Base-by-base conservation (phyloP, 371 early-diverging fungal species). In the Lichtheimia hyalospora region DNA sequence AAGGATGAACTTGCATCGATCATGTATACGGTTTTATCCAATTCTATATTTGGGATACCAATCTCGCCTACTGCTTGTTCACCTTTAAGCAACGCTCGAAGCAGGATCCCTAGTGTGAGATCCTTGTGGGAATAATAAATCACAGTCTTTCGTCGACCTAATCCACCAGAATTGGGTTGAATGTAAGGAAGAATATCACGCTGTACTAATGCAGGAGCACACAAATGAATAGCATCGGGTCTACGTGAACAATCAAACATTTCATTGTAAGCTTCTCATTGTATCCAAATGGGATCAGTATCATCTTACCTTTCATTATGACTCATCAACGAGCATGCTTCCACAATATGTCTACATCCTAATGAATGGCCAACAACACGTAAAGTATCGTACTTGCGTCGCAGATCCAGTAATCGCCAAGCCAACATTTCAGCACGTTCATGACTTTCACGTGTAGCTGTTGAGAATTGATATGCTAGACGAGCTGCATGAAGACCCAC, bases 321-420 rank as follows among this genome's bases (percentile, higher is more conserved):
- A 5, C 62, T 49, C 69, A 81, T 67, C 2, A 75, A 51, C 10
- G 71, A 61, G 48, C 77, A 74, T 0, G 81, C 81, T 61, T 77
- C 77, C 15, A 77, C 73, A 28, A 81, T 70, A 66, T 81, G 81
- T 42, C 77, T 54, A 58, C 81, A 81, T 2, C 81, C 81, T 5
- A 81, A 56, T 3, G 77, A 77, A 61, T 81, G 81, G 1, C 74
- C 75, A 1, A 81, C 77, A 3, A 81, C 68, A 23, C 81, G 60
- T 10, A 81, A 41, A n/a, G 67, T 69, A 1, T 75, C 74, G 57
- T 81, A 58, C 40, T 73, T 71, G 20, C 63, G 55, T 48, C 81
- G 57, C 3, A 81, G 54, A 43, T 73, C 67, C n/a, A 75, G 57
- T 24, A 81, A 53, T n/a, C 74, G 64, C 64, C 70, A 71, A 0